Conservation (phyloP, 768 basidiomycete genomes). For the Phanerochaete sordida region DNA sequence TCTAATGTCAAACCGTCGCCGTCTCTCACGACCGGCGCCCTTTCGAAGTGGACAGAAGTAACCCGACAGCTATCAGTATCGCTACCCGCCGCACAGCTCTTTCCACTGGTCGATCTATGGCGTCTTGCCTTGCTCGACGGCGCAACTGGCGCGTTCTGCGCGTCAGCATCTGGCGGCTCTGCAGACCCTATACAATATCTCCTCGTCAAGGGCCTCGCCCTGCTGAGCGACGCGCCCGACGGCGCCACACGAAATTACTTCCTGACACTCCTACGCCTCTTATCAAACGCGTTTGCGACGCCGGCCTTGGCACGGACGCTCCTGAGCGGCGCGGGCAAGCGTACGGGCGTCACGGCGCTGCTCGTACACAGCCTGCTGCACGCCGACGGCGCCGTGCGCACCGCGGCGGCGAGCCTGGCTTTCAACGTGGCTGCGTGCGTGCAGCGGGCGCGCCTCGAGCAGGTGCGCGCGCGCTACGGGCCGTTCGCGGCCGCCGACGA, state of each 20-base stretch:
- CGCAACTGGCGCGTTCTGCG: slow-evolving; percentile 48
- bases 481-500: slow-evolving; percentile 40
- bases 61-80: slow-evolving; percentile 39
- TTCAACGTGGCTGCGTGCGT: slow-evolving; percentile 71
- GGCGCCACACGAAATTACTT: slow-evolving; percentile 47
- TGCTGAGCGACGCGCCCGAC: slow-evolving; percentile 27
- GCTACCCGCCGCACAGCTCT: slow-evolving; percentile 56
- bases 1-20: slow-evolving; percentile 19
- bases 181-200: slow-evolving; percentile 44
- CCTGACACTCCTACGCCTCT: slow-evolving; percentile 63
- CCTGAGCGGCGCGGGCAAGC: slow-evolving; percentile 33
- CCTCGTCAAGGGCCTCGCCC: slow-evolving; percentile 39
- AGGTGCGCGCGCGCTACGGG: slow-evolving; percentile 24
- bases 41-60: slow-evolving; percentile 46
- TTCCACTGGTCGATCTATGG: slow-evolving; percentile 84
- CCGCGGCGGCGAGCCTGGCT: slow-evolving; percentile 77
- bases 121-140: slow-evolving; percentile 71
- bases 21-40: slow-evolving; percentile 16
- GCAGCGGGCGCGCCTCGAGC: slow-evolving; percentile 58
- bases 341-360: slow-evolving; percentile 42
- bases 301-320: slow-evolving; percentile 34
- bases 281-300: slow-evolving; percentile 64
- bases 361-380: slow-evolving; percentile 70
- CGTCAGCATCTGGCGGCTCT: slow-evolving; percentile 26
- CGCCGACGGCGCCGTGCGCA: slow-evolving; percentile 62